phyloP scores from a whole-genome alignment of 768 basidiomycete genomes.

The Phanerodontia chrysosporium region DNA sequence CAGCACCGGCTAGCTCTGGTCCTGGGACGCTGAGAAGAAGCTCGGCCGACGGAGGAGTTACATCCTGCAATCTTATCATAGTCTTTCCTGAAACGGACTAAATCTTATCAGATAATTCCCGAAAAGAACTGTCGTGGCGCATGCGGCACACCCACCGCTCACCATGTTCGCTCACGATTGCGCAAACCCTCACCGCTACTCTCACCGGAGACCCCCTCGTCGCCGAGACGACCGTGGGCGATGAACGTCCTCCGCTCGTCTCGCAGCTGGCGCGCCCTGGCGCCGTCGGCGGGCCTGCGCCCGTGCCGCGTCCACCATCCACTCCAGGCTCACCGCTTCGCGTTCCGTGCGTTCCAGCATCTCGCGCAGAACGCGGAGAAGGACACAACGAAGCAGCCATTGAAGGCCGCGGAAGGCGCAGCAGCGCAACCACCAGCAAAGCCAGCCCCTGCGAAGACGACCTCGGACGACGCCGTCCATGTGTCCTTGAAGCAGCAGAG shows the following conservation, averaged over 20 bases:
- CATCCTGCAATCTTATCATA: neutral
- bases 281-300: neutral
- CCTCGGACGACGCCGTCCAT: slow-evolving; percentile 10
- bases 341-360: slow-evolving; percentile 3
- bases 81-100: neutral
- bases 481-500: slow-evolving; percentile 44
- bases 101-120: neutral
- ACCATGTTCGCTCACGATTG: slow-evolving; percentile 10
- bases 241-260: slow-evolving; percentile 7
- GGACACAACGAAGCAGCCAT: neutral
- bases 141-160: neutral
- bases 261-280: neutral
- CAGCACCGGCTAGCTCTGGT: too few species aligned
- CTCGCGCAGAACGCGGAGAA: slow-evolving; percentile 1
- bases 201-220: neutral
- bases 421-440: neutral
- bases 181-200: neutral
- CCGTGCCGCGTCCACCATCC: neutral
- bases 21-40: too few species aligned
- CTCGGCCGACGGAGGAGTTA: too few species aligned
- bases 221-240: neutral
- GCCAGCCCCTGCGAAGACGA: neutral
- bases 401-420: neutral
- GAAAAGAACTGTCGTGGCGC: neutral
- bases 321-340: neutral